Percentiles rank a stretch among this genome's conserved stretches.
Evolutionary conservation across 306 rosid species (phyloP).

Genomic region (Fragaria nilgerrensis): DNA sequence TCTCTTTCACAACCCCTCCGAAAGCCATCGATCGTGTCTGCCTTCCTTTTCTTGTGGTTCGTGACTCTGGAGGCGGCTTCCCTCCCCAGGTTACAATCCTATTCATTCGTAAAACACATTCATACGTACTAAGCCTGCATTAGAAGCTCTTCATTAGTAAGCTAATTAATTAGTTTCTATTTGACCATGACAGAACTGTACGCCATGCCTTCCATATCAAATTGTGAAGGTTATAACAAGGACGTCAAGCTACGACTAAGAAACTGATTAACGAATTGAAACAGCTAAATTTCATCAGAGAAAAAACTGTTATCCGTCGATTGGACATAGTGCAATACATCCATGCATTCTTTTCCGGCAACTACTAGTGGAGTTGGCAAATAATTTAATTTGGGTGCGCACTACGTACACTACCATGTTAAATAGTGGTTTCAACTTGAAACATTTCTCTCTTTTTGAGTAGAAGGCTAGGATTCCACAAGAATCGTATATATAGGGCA

Average conservation of each 20-base stretch:
- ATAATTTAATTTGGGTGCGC: not conserved
- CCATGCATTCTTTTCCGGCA: slow-evolving; percentile 2
- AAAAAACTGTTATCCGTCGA: not conserved
- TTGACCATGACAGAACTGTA: not conserved
- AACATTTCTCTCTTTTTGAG: not conserved
- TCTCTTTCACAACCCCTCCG: too few relatives aligned
- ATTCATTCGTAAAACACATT: not conserved
- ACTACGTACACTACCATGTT: not conserved
- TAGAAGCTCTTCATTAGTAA: not conserved
- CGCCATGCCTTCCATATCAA: not conserved
- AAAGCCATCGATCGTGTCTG: not conserved
- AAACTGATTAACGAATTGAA: not conserved
- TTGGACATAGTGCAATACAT: not conserved
- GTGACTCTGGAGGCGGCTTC: not conserved
- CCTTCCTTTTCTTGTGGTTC: not conserved
- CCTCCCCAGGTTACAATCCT: not conserved
- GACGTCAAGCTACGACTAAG: not conserved
- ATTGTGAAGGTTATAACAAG: too few relatives aligned
- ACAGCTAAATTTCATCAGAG: not conserved
- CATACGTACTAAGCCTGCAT: too few relatives aligned
- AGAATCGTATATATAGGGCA: not conserved
- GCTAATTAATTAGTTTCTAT: not conserved
- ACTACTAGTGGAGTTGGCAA: slow-evolving; percentile 11
- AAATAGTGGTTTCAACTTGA: not conserved
- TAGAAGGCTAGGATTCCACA: not conserved